Conservation (phyloP, 2,329 filamentous ascomycete genomes). For the Colletotrichum orchidophilum region DNA sequence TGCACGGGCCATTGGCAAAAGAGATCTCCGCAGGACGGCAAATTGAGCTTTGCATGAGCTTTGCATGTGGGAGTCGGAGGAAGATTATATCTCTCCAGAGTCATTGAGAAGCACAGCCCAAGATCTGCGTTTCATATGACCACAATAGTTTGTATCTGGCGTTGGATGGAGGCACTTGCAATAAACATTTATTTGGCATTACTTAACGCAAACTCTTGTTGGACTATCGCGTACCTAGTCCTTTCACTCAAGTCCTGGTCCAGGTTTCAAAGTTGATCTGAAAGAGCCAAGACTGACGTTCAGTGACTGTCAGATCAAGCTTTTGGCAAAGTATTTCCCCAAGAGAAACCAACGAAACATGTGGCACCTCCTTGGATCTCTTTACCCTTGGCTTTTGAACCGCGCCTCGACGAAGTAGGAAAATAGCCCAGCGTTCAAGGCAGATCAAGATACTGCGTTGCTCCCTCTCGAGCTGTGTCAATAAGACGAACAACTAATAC, state of each 20-base stretch:
- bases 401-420: background rate
- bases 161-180: background rate
- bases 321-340: slow-evolving; percentile 28
- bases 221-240: too few species aligned
- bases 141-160: background rate
- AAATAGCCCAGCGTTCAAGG: too few species aligned
- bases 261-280: background rate
- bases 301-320: slow-evolving; percentile 17
- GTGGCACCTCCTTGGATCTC: background rate
- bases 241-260: background rate
- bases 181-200: background rate
- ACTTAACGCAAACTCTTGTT: background rate
- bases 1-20: slow-evolving; percentile 21
- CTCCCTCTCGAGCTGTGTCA: too few species aligned
- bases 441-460: too few species aligned
- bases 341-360: slow-evolving; percentile 1
- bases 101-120: too few species aligned
- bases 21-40: slow-evolving; percentile 23
- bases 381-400: background rate
- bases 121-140: background rate
- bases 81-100: background rate
- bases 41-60: background rate
- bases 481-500: too few species aligned
- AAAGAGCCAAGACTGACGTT: background rate
- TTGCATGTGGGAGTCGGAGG: background rate